Base-by-base conservation (phyloP, 108 stramenopile species). In the Fragilariopsis cylindrus region DNA sequence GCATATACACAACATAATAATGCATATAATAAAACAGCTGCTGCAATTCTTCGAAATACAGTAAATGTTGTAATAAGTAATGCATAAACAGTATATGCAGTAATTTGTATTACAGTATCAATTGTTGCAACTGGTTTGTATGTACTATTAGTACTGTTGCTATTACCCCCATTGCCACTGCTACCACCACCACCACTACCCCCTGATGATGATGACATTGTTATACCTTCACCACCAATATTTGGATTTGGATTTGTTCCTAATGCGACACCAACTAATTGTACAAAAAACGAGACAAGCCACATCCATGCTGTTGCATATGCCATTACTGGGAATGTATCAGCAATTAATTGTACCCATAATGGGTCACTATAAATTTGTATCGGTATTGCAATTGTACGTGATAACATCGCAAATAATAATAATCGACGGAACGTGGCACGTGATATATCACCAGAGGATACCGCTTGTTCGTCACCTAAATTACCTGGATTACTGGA, bases 211-310 rank as follows among this genome's bases (percentile, higher is more conserved):
- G 30, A 30, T 30, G 30, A 30, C 30, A 30, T 30, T 30, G 30
- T 30, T 43, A 79, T 72, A 45, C 76, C 77, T 50, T 70, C 48
- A 30, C 30, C 30, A 3, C 80, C 74, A 50, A 73, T 57, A 19
- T 12, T 74, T 30, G 77, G 62, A 43, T 50, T 70, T 41, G 60
- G 62, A 6, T 60, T 70, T 4, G 71, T 64, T 0, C 86, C 86
- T 19, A 70, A 58, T 4, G 82, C 86, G 18, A 79, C 71, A 8
- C 82, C 86, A 4, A 87, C 86, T 46, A 87, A 48, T 65, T 83
- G 86, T 8, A 83, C 82, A 78, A 87, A 87, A 65, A 87, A 87
- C 6, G 56, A 80, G 2, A 87, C 86, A 56, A 87, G 44, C 60
- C 83, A 60, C 5, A 80, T 81, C 86, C 86, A 87, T 2, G 86